These are phyloP conservation scores for Marchantia paleacea DNA, from an alignment of 225 moss, liverwort and hornwort genomes.

Conservation along the genomic window DNA sequence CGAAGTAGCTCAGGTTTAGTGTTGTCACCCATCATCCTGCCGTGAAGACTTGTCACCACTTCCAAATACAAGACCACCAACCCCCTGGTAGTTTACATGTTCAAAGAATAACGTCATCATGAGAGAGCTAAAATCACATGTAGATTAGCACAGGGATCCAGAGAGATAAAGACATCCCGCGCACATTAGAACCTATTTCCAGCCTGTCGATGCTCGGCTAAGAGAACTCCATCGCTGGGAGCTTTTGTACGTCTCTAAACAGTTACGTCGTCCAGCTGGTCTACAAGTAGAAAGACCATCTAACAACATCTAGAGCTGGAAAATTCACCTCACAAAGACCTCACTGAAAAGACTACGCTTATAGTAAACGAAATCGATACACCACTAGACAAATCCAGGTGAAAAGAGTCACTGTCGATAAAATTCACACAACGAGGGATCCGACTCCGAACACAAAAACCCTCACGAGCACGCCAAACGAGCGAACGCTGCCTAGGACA, in stretches of 20 bases:
- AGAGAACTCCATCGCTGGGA: neutral
- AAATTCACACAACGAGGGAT: too few species aligned
- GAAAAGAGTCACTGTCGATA: too few species aligned
- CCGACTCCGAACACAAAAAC: too few species aligned
- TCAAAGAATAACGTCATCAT: neutral
- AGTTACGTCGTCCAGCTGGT: neutral
- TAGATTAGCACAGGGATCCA: neutral
- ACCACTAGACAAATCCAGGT: too few species aligned
- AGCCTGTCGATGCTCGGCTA: too few species aligned
- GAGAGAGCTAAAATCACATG: neutral
- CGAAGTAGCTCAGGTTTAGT: neutral
- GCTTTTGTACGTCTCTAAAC: neutral
- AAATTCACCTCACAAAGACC: neutral
- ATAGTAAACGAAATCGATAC: too few species aligned
- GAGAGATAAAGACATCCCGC: neutral
- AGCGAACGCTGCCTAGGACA: neutral
- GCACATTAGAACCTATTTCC: neutral
- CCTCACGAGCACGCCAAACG: too few species aligned
- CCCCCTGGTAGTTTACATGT: conserved; percentile 27
- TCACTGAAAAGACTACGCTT: neutral
- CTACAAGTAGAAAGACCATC: neutral
- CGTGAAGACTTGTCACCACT: conserved; percentile 34
- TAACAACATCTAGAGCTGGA: neutral
- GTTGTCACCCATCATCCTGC: conserved; percentile 41
- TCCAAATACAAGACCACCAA: conserved; percentile 50